Evolutionary conservation across 768 basidiomycete genomes (phyloP).

Genomic region (Tricholoma hemisulphureum): DNA sequence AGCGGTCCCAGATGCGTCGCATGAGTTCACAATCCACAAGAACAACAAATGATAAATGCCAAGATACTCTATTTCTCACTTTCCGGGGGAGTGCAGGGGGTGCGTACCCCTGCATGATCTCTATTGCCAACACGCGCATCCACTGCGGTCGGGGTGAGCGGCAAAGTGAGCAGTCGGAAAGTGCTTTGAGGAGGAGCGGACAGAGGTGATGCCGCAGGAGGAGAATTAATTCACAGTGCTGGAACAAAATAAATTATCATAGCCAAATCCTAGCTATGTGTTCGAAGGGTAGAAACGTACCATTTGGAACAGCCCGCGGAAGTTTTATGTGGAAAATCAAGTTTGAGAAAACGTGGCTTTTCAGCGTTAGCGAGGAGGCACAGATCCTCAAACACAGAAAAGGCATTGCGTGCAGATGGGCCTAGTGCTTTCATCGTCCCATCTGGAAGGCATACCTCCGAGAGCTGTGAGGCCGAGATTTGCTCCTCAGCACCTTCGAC

Average conservation of each 20-base stretch:
- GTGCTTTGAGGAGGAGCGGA: conserved; percentile 80
- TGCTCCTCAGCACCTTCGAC: conserved; percentile 61
- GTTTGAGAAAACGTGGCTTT: conserved; percentile 76
- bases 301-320: conserved; percentile 87
- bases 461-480: conserved; percentile 28
- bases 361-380: conserved; percentile 86
- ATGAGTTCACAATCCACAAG: conserved; percentile 80
- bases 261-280: not conserved
- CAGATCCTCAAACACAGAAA: conserved; percentile 87
- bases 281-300: conserved; percentile 36
- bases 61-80: not conserved
- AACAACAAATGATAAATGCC: conserved; percentile 40
- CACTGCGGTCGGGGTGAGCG: conserved; percentile 77
- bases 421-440: conserved; percentile 62
- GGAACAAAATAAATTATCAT: conserved; percentile 4
- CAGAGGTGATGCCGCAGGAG: conserved; percentile 90
- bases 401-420: conserved; percentile 81
- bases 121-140: conserved; percentile 91
- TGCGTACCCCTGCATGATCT: conserved; percentile 81
- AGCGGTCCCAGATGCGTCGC: conserved; percentile 75
- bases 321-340: conserved; percentile 83
- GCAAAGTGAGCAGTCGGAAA: conserved; percentile 81
- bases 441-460: conserved; percentile 62
- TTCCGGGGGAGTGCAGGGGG: not conserved
- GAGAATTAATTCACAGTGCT: conserved; percentile 82